Percentiles rank a stretch among this genome's conserved stretches.
These are phyloP conservation scores for Crithidia fasciculata DNA, from an alignment of 208 protist species.

Conservation along the genomic window DNA sequence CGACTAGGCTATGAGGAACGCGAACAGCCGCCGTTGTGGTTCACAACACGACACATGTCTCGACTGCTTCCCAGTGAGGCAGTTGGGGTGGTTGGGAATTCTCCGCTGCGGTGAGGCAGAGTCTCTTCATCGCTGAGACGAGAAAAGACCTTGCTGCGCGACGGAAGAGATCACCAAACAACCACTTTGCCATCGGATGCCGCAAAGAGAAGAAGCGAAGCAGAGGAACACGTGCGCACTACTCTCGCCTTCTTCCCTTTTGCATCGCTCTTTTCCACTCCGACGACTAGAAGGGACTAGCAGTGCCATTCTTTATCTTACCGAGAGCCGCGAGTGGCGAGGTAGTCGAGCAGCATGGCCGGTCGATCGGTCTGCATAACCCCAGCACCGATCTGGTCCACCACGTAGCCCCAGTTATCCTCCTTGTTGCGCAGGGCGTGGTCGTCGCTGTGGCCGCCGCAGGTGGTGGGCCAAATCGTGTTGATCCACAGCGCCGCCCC, in stretches of 20 bases:
- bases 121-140: too few relatives aligned
- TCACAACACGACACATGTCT: not conserved
- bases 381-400: conserved; percentile 48
- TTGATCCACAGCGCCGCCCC: conserved; percentile 64
- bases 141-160: too few relatives aligned
- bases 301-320: conserved; percentile 6
- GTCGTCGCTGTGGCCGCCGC: conserved; percentile 70
- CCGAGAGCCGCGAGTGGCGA: conserved; percentile 35
- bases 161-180: too few relatives aligned
- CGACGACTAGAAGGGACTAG: not conserved
- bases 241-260: not conserved
- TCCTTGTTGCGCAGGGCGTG: conserved; percentile 57
- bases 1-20: too few relatives aligned
- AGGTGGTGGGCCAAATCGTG: conserved; percentile 69
- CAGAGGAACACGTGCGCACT: not conserved
- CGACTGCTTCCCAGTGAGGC: too few relatives aligned
- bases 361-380: conserved; percentile 71
- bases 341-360: conserved; percentile 55
- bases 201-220: not conserved
- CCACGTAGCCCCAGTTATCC: conserved; percentile 60
- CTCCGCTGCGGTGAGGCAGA: too few relatives aligned
- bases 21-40: too few relatives aligned
- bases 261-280: not conserved
- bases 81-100: too few relatives aligned
- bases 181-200: not conserved